Evolutionary conservation across 176 grass and related monocot genomes (phyloP).

Genomic region (Musa troglodytarum): DNA sequence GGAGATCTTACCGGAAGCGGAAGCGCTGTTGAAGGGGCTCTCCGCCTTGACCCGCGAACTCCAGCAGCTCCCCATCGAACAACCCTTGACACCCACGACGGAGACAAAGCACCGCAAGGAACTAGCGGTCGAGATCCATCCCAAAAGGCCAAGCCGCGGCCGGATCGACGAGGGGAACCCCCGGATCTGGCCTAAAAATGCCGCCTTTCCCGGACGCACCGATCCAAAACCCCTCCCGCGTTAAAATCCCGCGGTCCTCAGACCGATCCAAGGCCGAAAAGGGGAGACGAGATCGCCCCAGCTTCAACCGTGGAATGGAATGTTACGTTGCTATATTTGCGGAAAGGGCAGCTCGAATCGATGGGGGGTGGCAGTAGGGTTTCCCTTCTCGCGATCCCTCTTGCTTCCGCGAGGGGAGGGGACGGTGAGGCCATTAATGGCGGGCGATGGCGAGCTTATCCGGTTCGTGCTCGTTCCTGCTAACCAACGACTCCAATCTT

Average conservation of each 20-base stretch:
- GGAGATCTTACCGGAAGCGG: constrained; percentile 35
- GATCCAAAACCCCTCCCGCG: background rate
- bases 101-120: background rate
- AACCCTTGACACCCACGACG: background rate
- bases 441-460: background rate
- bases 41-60: constrained; percentile 55
- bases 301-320: background rate
- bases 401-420: background rate
- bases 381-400: background rate
- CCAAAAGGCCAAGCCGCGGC: background rate
- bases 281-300: background rate
- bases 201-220: background rate
- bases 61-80: constrained; percentile 56
- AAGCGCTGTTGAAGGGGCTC: constrained; percentile 54
- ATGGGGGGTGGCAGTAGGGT: background rate
- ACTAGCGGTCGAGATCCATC: background rate
- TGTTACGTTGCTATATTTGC: background rate
- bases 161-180: background rate
- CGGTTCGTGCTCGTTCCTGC: background rate
- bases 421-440: constrained; percentile 1
- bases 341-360: background rate
- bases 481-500: too few relatives aligned
- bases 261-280: background rate
- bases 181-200: background rate
- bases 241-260: background rate